Base-by-base conservation (phyloP, 2,329 filamentous ascomycete genomes). In the Fusarium euwallaceae region DNA sequence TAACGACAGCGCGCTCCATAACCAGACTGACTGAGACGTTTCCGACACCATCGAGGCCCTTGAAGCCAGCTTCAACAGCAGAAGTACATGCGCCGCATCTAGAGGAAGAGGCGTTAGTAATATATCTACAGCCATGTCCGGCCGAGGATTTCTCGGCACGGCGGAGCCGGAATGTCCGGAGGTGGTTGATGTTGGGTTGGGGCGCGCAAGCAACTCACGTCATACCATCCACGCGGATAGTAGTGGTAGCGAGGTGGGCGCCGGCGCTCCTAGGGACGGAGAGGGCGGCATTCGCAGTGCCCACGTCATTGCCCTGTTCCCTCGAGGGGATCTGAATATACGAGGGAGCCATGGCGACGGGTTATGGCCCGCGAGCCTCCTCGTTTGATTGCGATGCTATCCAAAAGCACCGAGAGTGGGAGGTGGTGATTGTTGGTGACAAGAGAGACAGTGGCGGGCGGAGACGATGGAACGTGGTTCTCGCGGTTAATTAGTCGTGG, bases 21-120 rank as follows among this genome's bases (percentile, higher is more conserved):
- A 98, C 93, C 78, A 99, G 86, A 81, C 95, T 98, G 78, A 99
- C 93, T 11, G 95, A 97, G 69, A 98, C 95, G 77, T 89, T 95
- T 73, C 93, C 94, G 11, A 97, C 92, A 64, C 97, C 96, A 43
- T 93, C 88, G 6, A 97, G 89, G 75, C 90, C 91, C 79, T 94
- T 93, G 85, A 99, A 97, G 76, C 94, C 97, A 69, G 93, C 91
- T 87, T 98, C 96, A 77, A 99, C 93, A n/a, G 97, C 93, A 53
- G 95, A 97, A 32, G 96, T 98, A 82, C 97, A 99, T 77, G 96
- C 93, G 81, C 96, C 95, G 85, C 97, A 99, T 74, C 89, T 91
- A 87, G 89, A 41, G 34, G 48, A 27, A 45, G 34, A 61, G 43
- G 41, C 12, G 78, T 86, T 72, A 86, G 82, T 70, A 37, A 78